Evolutionary conservation across 495 filamentous ascomycete genomes (phyloP).

Genomic region (Symbiotaphrina buchneri): DNA sequence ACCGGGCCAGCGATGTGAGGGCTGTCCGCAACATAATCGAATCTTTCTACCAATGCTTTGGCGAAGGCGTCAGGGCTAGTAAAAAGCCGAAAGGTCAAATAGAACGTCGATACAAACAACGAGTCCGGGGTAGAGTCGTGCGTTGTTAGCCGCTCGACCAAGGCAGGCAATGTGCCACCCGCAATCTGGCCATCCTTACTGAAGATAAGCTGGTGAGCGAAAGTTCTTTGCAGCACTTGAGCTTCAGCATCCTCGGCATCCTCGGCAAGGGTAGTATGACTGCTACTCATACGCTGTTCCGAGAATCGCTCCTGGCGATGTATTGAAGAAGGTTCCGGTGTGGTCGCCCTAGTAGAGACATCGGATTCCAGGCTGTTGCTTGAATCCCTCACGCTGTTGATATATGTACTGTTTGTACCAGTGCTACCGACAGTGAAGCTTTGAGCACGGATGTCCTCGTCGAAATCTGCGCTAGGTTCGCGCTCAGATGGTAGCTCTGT

Average conservation of each 20-base stretch:
- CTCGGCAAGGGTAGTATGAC: constrained; percentile 41
- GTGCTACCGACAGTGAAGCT: constrained; percentile 2
- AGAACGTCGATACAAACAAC: constrained; percentile 85
- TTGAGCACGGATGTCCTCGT: constrained; percentile 1
- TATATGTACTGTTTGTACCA: constrained; percentile 3
- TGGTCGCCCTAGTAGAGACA: constrained; percentile 1
- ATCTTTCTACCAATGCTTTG: constrained; percentile 63
- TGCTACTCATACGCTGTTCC: constrained; percentile 15
- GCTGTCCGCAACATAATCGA: constrained; percentile 71
- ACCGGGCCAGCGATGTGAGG: constrained; percentile 54
- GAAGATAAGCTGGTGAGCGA: constrained; percentile 68
- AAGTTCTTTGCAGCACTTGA: constrained; percentile 67
- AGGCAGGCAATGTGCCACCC: constrained; percentile 72
- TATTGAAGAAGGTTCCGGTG: neutral
- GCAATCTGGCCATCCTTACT: constrained; percentile 93
- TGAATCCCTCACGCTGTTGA: constrained; percentile 1
- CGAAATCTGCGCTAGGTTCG: too few species aligned
- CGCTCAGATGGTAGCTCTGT: too few species aligned
- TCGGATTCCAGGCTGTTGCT: neutral
- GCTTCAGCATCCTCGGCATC: constrained; percentile 57
- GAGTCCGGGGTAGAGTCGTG: constrained; percentile 86
- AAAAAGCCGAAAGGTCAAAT: constrained; percentile 91
- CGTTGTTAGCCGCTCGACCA: constrained; percentile 84
- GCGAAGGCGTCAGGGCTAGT: constrained; percentile 64
- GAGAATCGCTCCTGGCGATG: neutral